These are phyloP conservation scores for Zasmidium cellare DNA, from an alignment of 2,329 filamentous ascomycete genomes.

Conservation along the genomic window DNA sequence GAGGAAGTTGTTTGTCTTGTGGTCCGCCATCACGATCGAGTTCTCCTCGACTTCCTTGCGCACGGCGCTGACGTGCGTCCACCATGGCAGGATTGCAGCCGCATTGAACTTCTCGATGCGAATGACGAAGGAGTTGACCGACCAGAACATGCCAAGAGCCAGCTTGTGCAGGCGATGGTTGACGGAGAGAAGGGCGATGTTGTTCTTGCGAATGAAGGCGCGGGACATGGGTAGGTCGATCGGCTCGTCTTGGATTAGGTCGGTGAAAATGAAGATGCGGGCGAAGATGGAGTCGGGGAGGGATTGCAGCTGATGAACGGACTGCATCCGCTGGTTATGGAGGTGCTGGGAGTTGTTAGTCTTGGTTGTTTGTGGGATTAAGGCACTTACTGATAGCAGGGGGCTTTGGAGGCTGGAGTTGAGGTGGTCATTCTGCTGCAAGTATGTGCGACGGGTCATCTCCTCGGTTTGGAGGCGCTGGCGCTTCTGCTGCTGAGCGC, in stretches of 20 bases:
- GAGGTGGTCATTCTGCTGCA: not conserved
- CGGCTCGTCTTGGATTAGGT: not conserved
- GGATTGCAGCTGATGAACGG: not conserved
- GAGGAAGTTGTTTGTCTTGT: too few species aligned
- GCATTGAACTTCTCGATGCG: constrained; percentile 1
- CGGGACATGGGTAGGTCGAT: not conserved
- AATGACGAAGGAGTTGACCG: not conserved
- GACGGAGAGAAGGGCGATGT: not conserved
- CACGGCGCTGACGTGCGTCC: not conserved
- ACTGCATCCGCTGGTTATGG: not conserved
- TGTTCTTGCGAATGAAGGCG: not conserved
- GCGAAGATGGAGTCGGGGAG: not conserved
- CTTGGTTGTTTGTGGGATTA: not conserved
- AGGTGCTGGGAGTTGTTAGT: not conserved
- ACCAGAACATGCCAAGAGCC: not conserved
- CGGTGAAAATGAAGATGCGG: not conserved
- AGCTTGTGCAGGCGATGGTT: not conserved
- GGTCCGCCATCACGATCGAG: not conserved
- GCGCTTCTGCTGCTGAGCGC: too few species aligned
- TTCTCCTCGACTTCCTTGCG: not conserved
- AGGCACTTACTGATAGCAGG: not conserved
- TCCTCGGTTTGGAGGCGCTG: too few species aligned
- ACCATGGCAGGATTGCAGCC: not conserved
- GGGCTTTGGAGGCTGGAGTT: not conserved
- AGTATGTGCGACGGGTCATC: not conserved